Evolutionary conservation across 805 yeast genomes (phyloP).

Genomic region (Lachancea kluyveri): DNA sequence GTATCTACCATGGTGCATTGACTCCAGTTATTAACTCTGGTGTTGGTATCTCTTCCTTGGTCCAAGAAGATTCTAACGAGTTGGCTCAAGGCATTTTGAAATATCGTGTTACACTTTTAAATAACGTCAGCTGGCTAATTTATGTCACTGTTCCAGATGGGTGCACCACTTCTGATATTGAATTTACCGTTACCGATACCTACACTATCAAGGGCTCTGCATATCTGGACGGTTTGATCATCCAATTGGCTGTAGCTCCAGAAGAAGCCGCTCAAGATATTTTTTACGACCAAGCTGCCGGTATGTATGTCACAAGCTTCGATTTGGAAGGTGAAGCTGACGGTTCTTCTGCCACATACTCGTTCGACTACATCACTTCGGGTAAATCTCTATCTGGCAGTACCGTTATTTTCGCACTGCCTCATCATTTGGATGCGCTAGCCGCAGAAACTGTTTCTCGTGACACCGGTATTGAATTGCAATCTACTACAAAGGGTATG

Average conservation of each 20-base stretch:
- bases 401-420: constrained; percentile 46
- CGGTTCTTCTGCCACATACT: constrained; percentile 42
- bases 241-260: constrained; percentile 50
- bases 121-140: constrained; percentile 44
- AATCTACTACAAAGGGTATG: constrained; percentile 46
- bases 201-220: constrained; percentile 33
- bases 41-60: constrained; percentile 39
- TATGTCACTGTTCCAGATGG: constrained; percentile 39
- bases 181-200: constrained; percentile 30
- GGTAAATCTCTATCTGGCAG: constrained; percentile 44
- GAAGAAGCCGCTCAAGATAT: constrained; percentile 31
- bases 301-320: constrained; percentile 52
- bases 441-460: constrained; percentile 22
- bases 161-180: constrained; percentile 24
- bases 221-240: constrained; percentile 33
- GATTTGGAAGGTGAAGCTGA: constrained; percentile 40
- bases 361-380: constrained; percentile 40
- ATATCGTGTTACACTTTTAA: constrained; percentile 45
- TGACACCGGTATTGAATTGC: constrained; percentile 38
- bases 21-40: constrained; percentile 41
- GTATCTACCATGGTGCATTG: constrained; percentile 42
- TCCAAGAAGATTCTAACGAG: constrained; percentile 29
- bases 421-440: constrained; percentile 44
- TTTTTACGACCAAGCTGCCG: constrained; percentile 61
- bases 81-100: constrained; percentile 39